phyloP scores from a whole-genome alignment of 1,284 basidiomycete genomes.

The Papiliotrema flavescens region DNA sequence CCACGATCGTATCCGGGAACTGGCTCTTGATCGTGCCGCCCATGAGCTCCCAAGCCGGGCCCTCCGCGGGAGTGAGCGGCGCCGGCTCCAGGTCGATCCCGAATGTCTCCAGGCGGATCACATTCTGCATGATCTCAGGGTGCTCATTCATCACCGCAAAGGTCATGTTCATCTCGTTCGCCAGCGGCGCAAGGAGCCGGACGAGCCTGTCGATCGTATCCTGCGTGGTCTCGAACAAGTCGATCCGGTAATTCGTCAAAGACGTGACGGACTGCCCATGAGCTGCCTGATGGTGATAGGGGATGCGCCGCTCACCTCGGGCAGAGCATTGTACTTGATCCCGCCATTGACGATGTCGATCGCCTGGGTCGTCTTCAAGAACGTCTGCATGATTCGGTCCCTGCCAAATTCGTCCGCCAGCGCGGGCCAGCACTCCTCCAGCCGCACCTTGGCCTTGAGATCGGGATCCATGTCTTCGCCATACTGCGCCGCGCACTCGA shows the following conservation, averaged over 20 bases:
- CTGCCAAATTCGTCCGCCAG: background rate
- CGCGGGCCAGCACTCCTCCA: background rate
- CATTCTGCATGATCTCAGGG: constrained; percentile 10
- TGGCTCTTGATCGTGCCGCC: constrained; percentile 17
- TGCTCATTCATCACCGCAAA: constrained; percentile 12
- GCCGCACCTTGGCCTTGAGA: constrained; percentile 5
- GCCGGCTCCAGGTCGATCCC: constrained; percentile 13
- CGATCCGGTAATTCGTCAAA: constrained; percentile 17
- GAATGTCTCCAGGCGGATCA: constrained; percentile 12
- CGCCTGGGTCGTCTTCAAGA: constrained; percentile 17
- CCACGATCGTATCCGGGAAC: constrained; percentile 14
- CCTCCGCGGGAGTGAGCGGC: constrained; percentile 12
- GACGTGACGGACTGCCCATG: constrained; percentile 7
- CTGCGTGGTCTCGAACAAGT: constrained; percentile 17
- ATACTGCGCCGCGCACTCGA: constrained; percentile 13
- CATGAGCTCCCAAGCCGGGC: constrained; percentile 13
- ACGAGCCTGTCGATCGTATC: constrained; percentile 1
- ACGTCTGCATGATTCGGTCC: constrained; percentile 9
- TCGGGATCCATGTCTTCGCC: constrained; percentile 5
- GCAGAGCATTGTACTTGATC: constrained; percentile 24
- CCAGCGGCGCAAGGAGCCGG: constrained; percentile 10
- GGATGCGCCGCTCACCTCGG: constrained; percentile 7
- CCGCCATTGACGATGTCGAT: constrained; percentile 18
- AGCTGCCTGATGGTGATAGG: background rate
- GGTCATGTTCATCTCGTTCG: constrained; percentile 9